Evolutionary conservation across 768 basidiomycete species (phyloP).

Genomic region (Russula sp.): DNA sequence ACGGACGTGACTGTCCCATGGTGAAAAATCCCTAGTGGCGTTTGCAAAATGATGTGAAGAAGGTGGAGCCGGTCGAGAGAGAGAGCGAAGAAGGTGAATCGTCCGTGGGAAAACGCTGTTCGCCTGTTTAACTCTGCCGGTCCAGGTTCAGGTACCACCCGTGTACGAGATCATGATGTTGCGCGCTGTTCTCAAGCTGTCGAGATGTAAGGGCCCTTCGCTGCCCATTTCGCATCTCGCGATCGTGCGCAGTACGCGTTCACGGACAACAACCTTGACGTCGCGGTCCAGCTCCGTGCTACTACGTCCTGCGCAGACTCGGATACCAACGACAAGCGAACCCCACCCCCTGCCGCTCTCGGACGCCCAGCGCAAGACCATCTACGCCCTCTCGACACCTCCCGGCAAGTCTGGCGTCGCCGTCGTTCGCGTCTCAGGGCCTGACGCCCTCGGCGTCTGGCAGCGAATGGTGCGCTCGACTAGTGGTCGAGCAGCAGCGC

Average conservation of each 20-base stretch:
- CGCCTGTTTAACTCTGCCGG: too few species aligned
- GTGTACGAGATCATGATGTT: not conserved
- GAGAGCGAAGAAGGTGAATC: not conserved
- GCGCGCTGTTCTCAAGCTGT: not conserved
- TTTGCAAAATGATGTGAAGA: not conserved
- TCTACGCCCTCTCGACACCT: conserved; percentile 85
- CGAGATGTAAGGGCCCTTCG: not conserved
- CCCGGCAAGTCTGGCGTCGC: conserved; percentile 82
- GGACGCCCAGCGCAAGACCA: conserved; percentile 60
- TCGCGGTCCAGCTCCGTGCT: not conserved
- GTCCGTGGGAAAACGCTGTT: not conserved
- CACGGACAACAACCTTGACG: not conserved
- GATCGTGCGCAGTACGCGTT: not conserved
- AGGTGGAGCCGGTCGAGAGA: not conserved
- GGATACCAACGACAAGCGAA: not conserved
- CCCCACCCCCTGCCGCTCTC: conserved; percentile 30
- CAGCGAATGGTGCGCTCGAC: conserved; percentile 45
- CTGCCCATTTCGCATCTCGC: not conserved
- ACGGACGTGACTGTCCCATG: conserved; percentile 86
- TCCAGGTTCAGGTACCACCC: too few species aligned
- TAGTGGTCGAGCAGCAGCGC: not conserved
- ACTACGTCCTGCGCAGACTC: not conserved
- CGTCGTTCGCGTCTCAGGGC: conserved; percentile 78
- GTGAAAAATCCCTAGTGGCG: conserved; percentile 19
- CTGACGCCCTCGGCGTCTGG: conserved; percentile 61